Base-by-base conservation (phyloP, 352 stramenopile species). In the Pythium phragmiticola region DNA sequence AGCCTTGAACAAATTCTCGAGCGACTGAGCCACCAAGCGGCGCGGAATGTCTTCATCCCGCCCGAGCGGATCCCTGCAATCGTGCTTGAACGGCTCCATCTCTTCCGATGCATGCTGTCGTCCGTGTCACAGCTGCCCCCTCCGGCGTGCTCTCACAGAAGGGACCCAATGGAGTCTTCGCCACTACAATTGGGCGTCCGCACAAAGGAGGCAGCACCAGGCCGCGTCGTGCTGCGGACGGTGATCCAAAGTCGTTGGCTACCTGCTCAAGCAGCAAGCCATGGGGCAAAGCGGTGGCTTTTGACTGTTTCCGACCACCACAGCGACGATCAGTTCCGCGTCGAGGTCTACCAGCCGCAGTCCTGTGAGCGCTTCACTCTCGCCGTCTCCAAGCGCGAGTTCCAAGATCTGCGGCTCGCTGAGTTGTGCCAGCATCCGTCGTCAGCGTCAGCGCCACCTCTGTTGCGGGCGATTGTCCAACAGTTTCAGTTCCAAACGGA, bases 31-130 rank as follows among this genome's bases (percentile, higher is more conserved):
- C 68, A 80, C 39, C 53, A 63, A 11, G 61, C 73, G 42, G 64
- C 78, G 7, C 63, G 53, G 2, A 47, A 59, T n/a, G 26, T 71
- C 1, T 80, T 83, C 23, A 56, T 90, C 17, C 42, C 63, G 16
- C 69, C 74, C 1, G 28, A 68, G 19, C 39, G 49, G 1, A 60
- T 90, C 8, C 73, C 82, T 5, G 42, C 33, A 0, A 58, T 90
- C 12, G 60, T 92, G 13, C 77, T 92, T 33, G 80, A 90, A 58
- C 76, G 84, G 7, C 52, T 92, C 13, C 80, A 82, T 59, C 50
- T 92, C 4, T 90, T 77, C 56, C 68, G 72, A 5, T 26, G 46
- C 4, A 23, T 12, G 1, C 67, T 43, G 33, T 50, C 62, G 12
- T 39, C 26, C 1, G 8, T 19, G 1, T 21, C 26, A 8, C 3